Percentiles rank a stretch among this genome's conserved stretches.
phyloP scores from a whole-genome alignment of 768 basidiomycete species.

The Rhodotorula paludigena region DNA sequence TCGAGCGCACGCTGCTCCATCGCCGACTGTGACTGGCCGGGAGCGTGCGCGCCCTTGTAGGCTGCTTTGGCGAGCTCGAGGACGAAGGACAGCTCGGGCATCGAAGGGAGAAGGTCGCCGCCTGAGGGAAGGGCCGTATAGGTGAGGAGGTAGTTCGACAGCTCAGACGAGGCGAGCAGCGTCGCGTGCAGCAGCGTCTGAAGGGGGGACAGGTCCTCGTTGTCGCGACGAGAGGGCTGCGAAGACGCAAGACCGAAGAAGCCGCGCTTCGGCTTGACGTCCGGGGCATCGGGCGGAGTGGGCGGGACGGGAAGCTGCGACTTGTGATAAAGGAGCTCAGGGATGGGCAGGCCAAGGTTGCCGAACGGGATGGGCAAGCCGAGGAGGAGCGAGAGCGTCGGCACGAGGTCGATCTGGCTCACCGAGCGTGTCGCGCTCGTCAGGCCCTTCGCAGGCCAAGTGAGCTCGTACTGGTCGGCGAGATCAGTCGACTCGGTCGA shows the following conservation, averaged over 20 bases:
- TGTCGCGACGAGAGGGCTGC: constrained; percentile 16
- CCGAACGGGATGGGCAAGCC: constrained; percentile 93
- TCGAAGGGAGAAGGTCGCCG: constrained; percentile 58
- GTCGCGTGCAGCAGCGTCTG: constrained; percentile 58
- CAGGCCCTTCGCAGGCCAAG: constrained; percentile 23
- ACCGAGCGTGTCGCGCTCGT: constrained; percentile 56
- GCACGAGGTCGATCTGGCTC: constrained; percentile 90
- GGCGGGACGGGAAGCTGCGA: constrained; percentile 29
- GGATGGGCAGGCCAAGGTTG: constrained; percentile 84
- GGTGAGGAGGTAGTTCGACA: constrained; percentile 66
- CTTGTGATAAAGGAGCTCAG: constrained; percentile 70
- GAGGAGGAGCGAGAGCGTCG: constrained; percentile 78
- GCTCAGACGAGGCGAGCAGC: constrained; percentile 66
- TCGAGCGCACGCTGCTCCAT: constrained; percentile 37
- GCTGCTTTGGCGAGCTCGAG: constrained; percentile 34
- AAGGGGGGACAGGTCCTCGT: constrained; percentile 40
- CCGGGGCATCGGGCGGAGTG: neutral
- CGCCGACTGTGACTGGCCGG: constrained; percentile 14
- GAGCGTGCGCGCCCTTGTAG: constrained; percentile 32
- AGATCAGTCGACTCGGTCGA: constrained; percentile 39
- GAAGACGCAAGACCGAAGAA: constrained; percentile 15
- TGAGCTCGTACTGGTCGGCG: constrained; percentile 29
- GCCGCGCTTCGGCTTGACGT: constrained; percentile 24
- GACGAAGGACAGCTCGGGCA: constrained; percentile 38
- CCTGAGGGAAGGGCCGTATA: constrained; percentile 70